phyloP scores from a whole-genome alignment of 2,329 filamentous ascomycete species.

The Hymenoscyphus fructigenus region DNA sequence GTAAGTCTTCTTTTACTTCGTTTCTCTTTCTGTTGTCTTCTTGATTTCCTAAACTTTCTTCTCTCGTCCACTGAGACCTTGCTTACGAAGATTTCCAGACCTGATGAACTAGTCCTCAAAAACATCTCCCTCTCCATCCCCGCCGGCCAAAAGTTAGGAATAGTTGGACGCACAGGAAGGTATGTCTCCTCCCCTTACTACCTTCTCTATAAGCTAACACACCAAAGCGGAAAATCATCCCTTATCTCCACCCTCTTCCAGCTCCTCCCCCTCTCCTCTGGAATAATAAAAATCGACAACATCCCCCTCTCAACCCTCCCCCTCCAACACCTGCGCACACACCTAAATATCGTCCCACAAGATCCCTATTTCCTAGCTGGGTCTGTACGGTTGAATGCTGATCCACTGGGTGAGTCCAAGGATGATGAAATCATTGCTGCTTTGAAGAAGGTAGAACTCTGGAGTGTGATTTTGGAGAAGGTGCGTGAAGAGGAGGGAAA shows the following conservation, averaged over 20 bases:
- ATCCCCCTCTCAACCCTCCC: slow-evolving; percentile 42
- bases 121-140: slow-evolving; percentile 20
- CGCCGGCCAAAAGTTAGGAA: slow-evolving; percentile 47
- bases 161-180: slow-evolving; percentile 46
- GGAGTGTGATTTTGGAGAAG: slow-evolving; percentile 34
- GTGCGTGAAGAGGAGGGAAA: neutral
- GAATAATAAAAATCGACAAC: slow-evolving; percentile 42
- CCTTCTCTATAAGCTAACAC: slow-evolving; percentile 1
- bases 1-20: slow-evolving; percentile 28
- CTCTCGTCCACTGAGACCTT: neutral
- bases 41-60: too few relatives aligned
- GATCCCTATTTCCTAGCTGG: slow-evolving; percentile 44
- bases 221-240: slow-evolving; percentile 45
- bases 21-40: slow-evolving; percentile 9
- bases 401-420: slow-evolving; percentile 37
- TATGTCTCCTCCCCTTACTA: neutral
- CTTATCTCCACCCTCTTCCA: slow-evolving; percentile 49
- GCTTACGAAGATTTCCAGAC: slow-evolving; percentile 9
- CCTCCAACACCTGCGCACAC: slow-evolving; percentile 40
- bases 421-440: slow-evolving; percentile 76
- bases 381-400: slow-evolving; percentile 33
- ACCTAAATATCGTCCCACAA: slow-evolving; percentile 45
- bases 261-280: slow-evolving; percentile 50
- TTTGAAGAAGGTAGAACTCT: slow-evolving; percentile 69
- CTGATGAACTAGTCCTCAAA: slow-evolving; percentile 15